Evolutionary conservation across 2,329 filamentous ascomycete genomes (phyloP).

Genomic region (Periconia macrospinosa): DNA sequence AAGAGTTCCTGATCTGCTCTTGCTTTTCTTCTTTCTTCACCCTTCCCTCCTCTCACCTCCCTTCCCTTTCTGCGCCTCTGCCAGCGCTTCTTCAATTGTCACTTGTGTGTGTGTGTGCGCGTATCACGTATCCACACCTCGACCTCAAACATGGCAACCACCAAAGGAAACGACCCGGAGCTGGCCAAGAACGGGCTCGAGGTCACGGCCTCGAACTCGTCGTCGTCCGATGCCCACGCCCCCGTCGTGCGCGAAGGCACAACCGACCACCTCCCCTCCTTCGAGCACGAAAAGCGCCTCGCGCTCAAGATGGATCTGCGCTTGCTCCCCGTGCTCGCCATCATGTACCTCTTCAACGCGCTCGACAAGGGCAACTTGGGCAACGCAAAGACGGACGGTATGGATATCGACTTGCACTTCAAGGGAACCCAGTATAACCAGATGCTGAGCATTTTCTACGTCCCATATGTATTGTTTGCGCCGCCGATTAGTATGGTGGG

Average conservation of each 20-base stretch:
- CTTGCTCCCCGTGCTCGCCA: slow-evolving; percentile 59
- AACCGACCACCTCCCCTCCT: slow-evolving; percentile 36
- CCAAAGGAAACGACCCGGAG: slow-evolving; percentile 25
- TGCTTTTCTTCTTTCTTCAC: not conserved
- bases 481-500: slow-evolving; percentile 67
- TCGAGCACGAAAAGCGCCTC: slow-evolving; percentile 44
- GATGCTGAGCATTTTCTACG: slow-evolving; percentile 70
- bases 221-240: slow-evolving; percentile 22
- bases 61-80: not conserved
- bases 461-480: slow-evolving; percentile 72
- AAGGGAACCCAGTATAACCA: slow-evolving; percentile 67
- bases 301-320: slow-evolving; percentile 59
- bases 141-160: slow-evolving; percentile 23
- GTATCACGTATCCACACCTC: not conserved
- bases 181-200: slow-evolving; percentile 32
- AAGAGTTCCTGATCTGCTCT: not conserved
- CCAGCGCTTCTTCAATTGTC: not conserved
- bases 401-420: slow-evolving; percentile 61
- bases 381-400: slow-evolving; percentile 49
- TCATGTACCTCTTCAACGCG: slow-evolving; percentile 63
- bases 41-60: not conserved
- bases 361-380: slow-evolving; percentile 37
- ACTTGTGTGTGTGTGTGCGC: not conserved
- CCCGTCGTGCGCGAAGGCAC: slow-evolving; percentile 30
- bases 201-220: slow-evolving; percentile 29